Evolutionary conservation across 495 filamentous ascomycete species (phyloP).

Genomic region (Podospora pseudopauciseta): DNA sequence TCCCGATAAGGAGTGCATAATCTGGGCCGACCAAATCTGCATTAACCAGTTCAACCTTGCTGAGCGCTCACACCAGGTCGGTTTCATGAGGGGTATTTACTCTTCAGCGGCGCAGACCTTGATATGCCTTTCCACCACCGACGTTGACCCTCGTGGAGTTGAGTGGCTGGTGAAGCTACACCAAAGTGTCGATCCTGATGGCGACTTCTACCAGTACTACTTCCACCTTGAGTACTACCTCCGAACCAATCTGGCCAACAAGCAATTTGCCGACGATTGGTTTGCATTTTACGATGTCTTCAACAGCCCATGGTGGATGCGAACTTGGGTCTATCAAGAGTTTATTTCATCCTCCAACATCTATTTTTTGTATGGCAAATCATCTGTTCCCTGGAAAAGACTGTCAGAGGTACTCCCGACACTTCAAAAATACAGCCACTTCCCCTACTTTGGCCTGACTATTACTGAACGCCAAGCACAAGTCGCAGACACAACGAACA

Average conservation of each 20-base stretch:
- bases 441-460: not conserved
- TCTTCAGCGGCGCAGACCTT: not conserved
- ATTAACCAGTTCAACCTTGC: slow-evolving; percentile 25
- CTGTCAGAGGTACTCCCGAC: slow-evolving; percentile 13
- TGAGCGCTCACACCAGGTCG: slow-evolving; percentile 26
- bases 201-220: slow-evolving; percentile 10
- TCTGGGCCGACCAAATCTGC: slow-evolving; percentile 25
- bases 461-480: not conserved
- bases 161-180: slow-evolving; percentile 10
- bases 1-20: not conserved
- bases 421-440: slow-evolving; percentile 10
- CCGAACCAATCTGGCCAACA: not conserved
- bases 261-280: slow-evolving; percentile 7
- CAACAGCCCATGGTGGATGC: slow-evolving; percentile 14
- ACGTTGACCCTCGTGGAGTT: not conserved
- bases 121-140: not conserved
- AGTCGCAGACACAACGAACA: not conserved
- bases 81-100: not conserved
- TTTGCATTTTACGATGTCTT: slow-evolving; percentile 12
- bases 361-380: slow-evolving; percentile 5
- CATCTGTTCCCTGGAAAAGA: slow-evolving; percentile 9
- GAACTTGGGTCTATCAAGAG: slow-evolving; percentile 18
- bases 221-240: slow-evolving; percentile 10
- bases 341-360: slow-evolving; percentile 12
- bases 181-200: slow-evolving; percentile 2